Percentiles rank a stretch among this genome's conserved stretches.
phyloP scores from a whole-genome alignment of 148 eudicot species.

The Suaeda aralocaspica region DNA sequence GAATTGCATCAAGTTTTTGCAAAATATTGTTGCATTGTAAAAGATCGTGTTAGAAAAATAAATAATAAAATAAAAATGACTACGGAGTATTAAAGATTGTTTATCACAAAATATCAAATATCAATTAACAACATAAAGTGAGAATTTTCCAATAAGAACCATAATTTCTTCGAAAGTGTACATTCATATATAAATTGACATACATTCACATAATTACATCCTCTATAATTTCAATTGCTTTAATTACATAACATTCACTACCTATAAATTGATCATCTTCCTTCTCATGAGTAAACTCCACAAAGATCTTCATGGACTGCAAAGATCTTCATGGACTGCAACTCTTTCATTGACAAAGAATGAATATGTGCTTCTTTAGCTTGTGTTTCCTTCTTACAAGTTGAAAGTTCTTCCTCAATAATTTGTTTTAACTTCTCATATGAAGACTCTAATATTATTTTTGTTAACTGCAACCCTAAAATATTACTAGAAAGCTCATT shows the following conservation, averaged over 20 bases:
- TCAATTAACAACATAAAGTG: too few relatives aligned
- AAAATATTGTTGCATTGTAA: too few relatives aligned
- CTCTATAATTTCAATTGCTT: slow-evolving; percentile 3
- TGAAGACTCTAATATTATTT: slow-evolving; percentile 3
- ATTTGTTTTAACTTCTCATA: not conserved
- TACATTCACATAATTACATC: not conserved
- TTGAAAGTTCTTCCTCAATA: slow-evolving; percentile 9
- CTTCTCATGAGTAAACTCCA: slow-evolving; percentile 15
- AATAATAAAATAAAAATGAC: too few relatives aligned
- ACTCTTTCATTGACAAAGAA: slow-evolving; percentile 16
- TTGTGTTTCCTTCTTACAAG: slow-evolving; percentile 7
- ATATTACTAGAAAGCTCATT: slow-evolving; percentile 6
- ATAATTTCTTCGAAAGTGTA: too few relatives aligned
- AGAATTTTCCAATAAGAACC: too few relatives aligned
- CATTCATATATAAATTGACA: too few relatives aligned
- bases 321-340: slow-evolving; percentile 8
- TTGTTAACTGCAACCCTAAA: slow-evolving; percentile 8
- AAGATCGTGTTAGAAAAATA: too few relatives aligned
- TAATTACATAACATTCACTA: slow-evolving; percentile 2
- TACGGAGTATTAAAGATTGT: too few relatives aligned
- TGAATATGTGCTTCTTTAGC: slow-evolving; percentile 4
- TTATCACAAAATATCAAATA: too few relatives aligned
- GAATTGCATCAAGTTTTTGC: too few relatives aligned
- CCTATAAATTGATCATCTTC: slow-evolving; percentile 4
- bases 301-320: slow-evolving; percentile 1